Percentiles rank a stretch among this genome's conserved stretches.
Conservation (phyloP, 2,329 filamentous ascomycete genomes). For the Monosporascus sp. region DNA sequence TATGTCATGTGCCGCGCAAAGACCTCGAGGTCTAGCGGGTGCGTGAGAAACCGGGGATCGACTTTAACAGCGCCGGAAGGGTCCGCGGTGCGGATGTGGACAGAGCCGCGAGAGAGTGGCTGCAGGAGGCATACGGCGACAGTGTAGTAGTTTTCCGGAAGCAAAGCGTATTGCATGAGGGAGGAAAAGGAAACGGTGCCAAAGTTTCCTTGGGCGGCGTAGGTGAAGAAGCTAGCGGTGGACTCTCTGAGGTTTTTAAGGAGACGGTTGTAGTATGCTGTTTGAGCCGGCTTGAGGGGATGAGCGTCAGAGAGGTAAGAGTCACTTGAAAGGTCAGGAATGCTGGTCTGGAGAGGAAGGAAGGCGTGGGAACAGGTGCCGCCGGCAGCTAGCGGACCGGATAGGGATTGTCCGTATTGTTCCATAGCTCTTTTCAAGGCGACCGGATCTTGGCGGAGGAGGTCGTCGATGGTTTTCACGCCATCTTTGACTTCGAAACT, state of each 20-base stretch:
- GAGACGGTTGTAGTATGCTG: neutral
- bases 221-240: constrained; percentile 2
- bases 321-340: neutral
- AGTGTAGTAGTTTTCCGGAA: constrained; percentile 1
- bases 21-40: constrained; percentile 9
- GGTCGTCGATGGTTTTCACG: neutral
- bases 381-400: neutral
- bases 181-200: neutral
- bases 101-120: constrained; percentile 11
- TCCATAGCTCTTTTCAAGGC: neutral
- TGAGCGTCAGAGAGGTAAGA: neutral
- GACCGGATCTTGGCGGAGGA: neutral
- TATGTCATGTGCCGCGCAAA: constrained; percentile 5
- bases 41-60: constrained; percentile 8
- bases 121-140: constrained; percentile 1
- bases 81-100: constrained; percentile 7
- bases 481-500: neutral
- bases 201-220: constrained; percentile 2
- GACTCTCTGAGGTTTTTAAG: constrained; percentile 1
- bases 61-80: neutral
- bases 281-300: neutral
- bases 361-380: neutral
- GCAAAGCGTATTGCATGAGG: constrained; percentile 1
- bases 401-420: neutral
- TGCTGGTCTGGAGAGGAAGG: neutral